These are phyloP conservation scores for Podosphaera aphanis DNA, from an alignment of 2,329 filamentous ascomycete species.

Conservation along the genomic window DNA sequence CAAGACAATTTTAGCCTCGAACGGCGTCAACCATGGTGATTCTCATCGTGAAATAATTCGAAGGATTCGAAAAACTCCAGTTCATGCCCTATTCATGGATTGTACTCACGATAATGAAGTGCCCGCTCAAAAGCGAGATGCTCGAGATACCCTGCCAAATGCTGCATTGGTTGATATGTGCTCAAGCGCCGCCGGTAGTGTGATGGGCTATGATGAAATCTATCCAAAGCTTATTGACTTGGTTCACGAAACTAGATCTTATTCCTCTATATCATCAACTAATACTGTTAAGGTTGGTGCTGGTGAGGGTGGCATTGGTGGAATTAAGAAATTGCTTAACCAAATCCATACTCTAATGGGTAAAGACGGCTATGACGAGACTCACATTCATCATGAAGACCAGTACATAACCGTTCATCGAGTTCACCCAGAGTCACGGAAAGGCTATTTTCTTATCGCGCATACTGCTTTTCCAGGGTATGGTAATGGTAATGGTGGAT, in stretches of 20 bases:
- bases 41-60: slow-evolving; percentile 32
- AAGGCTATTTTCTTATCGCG: slow-evolving; percentile 85
- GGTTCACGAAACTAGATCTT: slow-evolving; percentile 67
- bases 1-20: slow-evolving; percentile 14
- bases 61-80: slow-evolving; percentile 63
- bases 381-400: slow-evolving; percentile 86
- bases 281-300: slow-evolving; percentile 38
- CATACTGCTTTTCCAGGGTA: slow-evolving; percentile 90
- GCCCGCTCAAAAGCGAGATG: slow-evolving; percentile 83
- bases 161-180: slow-evolving; percentile 93
- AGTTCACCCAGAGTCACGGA: slow-evolving; percentile 75
- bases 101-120: slow-evolving; percentile 98
- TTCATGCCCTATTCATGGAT: slow-evolving; percentile 94
- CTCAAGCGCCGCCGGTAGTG: slow-evolving; percentile 76
- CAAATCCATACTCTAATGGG: slow-evolving; percentile 92
- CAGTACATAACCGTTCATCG: slow-evolving; percentile 93
- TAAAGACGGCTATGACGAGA: slow-evolving; percentile 80
- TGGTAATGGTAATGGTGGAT: slow-evolving; percentile 57
- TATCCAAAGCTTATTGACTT: slow-evolving; percentile 86
- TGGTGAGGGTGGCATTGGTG: slow-evolving; percentile 65
- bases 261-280: slow-evolving; percentile 53
- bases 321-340: slow-evolving; percentile 80
- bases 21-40: slow-evolving; percentile 13
- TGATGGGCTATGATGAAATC: slow-evolving; percentile 94
- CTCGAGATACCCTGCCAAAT: slow-evolving; percentile 79